These are phyloP conservation scores for Podospora appendiculata DNA, from an alignment of 495 filamentous ascomycete genomes.

Conservation along the genomic window DNA sequence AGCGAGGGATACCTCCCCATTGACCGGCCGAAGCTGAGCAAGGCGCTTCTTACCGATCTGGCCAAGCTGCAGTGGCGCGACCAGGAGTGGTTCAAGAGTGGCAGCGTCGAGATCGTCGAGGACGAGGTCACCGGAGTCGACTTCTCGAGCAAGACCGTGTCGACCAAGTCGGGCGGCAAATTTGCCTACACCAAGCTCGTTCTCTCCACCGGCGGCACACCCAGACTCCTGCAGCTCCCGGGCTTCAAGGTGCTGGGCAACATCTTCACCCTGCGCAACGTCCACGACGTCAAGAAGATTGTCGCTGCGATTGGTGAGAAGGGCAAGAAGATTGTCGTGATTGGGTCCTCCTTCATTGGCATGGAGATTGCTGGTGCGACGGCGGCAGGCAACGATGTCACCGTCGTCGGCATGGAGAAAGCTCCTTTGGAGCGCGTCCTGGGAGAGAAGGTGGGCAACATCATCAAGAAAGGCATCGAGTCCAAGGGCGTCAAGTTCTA, in stretches of 20 bases:
- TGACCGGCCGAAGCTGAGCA: slow-evolving; percentile 92
- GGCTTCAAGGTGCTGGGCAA: slow-evolving; percentile 84
- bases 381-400: slow-evolving; percentile 66
- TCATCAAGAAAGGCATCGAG: slow-evolving; percentile 70
- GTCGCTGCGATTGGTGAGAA: slow-evolving; percentile 69
- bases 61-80: slow-evolving; percentile 70
- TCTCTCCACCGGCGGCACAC: slow-evolving; percentile 76
- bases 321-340: slow-evolving; percentile 83
- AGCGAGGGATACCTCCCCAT: slow-evolving; percentile 77
- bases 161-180: slow-evolving; percentile 61
- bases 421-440: slow-evolving; percentile 82
- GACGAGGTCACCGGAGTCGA: slow-evolving; percentile 72
- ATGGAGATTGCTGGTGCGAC: slow-evolving; percentile 89
- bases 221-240: slow-evolving; percentile 67
- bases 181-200: slow-evolving; percentile 80
- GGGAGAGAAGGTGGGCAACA: slow-evolving; percentile 70
- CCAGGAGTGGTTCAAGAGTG: slow-evolving; percentile 66
- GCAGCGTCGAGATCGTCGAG: slow-evolving; percentile 61
- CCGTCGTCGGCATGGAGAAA: slow-evolving; percentile 89
- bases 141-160: slow-evolving; percentile 62
- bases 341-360: slow-evolving; percentile 89
- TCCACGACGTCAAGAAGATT: slow-evolving; percentile 71
- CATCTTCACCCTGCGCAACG: slow-evolving; percentile 71
- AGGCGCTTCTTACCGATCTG: slow-evolving; percentile 80
- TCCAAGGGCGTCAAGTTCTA: slow-evolving; percentile 83